phyloP scores from a whole-genome alignment of 2,329 filamentous ascomycete species.

The Ophiognomonia clavigignenti-juglandacearum region DNA sequence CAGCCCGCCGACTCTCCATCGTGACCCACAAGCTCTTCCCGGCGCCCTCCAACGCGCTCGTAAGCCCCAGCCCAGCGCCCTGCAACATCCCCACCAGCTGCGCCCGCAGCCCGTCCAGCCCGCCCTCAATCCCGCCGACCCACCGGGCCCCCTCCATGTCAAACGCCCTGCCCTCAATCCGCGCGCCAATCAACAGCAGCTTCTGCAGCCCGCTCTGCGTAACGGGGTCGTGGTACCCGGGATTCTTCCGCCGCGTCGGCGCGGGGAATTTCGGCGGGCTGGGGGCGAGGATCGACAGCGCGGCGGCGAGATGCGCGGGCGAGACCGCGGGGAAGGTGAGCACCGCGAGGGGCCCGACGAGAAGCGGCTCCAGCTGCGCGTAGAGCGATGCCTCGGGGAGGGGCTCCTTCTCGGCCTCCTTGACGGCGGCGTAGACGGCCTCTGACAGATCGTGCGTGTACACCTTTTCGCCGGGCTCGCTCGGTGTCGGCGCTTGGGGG shows the following conservation, averaged over 20 bases:
- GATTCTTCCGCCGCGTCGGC: constrained; percentile 69
- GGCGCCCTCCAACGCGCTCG: constrained; percentile 72
- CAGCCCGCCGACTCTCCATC: constrained; percentile 73
- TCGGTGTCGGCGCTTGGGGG: constrained; percentile 17
- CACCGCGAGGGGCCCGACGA: constrained; percentile 76
- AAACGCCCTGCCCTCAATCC: constrained; percentile 81
- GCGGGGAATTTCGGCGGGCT: constrained; percentile 69
- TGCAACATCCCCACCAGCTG: constrained; percentile 81
- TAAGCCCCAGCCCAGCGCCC: constrained; percentile 71
- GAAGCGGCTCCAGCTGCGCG: constrained; percentile 64
- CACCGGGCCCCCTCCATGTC: constrained; percentile 64
- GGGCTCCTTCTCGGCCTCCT: constrained; percentile 24
- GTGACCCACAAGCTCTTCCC: constrained; percentile 82
- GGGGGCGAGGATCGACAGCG: constrained; percentile 72
- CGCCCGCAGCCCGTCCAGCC: constrained; percentile 72
- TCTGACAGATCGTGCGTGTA: constrained; percentile 50
- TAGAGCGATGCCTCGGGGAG: constrained; percentile 37
- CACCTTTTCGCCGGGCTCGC: constrained; percentile 24
- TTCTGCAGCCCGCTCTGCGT: constrained; percentile 84
- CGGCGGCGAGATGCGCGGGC: constrained; percentile 77
- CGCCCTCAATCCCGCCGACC: constrained; percentile 72
- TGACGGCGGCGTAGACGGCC: constrained; percentile 46
- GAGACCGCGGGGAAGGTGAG: constrained; percentile 79
- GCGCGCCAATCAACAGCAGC: constrained; percentile 77
- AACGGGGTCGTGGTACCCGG: constrained; percentile 72